A percentile compares a stretch with the other conserved stretches of the same genome.
Evolutionary conservation across 345 rosid species (phyloP).

Genomic region (Angophora floribunda): DNA sequence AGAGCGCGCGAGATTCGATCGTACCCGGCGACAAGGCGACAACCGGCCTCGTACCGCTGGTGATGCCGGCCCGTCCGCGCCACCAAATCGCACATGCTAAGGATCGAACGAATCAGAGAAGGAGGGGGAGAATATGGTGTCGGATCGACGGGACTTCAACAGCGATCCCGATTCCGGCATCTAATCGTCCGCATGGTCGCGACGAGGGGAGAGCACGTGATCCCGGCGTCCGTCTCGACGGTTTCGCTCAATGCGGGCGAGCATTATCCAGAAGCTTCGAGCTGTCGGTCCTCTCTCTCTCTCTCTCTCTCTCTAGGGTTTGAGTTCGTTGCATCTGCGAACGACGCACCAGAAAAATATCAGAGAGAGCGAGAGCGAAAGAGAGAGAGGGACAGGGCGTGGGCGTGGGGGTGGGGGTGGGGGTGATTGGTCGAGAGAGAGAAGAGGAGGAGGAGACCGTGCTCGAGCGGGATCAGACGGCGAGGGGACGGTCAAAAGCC

Average conservation of each 20-base stretch:
- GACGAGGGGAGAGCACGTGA: neutral
- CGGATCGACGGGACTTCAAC: neutral
- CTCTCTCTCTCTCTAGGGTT: neutral
- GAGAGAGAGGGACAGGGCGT: neutral
- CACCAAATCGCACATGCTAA: slow-evolving; percentile 83
- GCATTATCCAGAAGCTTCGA: neutral
- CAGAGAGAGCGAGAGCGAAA: neutral
- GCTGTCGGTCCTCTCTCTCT: neutral
- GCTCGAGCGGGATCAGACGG: slow-evolving; percentile 21
- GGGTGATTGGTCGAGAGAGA: neutral
- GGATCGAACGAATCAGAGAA: neutral
- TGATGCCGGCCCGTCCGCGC: slow-evolving; percentile 99
- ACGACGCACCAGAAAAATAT: neutral
- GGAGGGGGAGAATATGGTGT: neutral
- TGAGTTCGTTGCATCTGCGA: neutral
- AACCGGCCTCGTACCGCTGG: slow-evolving; percentile 84
- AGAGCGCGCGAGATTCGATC: neutral
- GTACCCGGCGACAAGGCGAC: slow-evolving; percentile 98
- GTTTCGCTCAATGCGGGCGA: neutral
- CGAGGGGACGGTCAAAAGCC: slow-evolving; percentile 6
- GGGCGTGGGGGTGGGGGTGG: neutral
- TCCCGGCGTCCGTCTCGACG: neutral
- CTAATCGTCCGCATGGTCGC: neutral
- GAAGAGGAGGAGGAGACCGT: neutral
- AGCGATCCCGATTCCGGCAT: neutral